A percentile compares a stretch with the other conserved stretches of the same genome.
Conservation (phyloP, 495 filamentous ascomycete species). For the Neurospora hispaniola region DNA sequence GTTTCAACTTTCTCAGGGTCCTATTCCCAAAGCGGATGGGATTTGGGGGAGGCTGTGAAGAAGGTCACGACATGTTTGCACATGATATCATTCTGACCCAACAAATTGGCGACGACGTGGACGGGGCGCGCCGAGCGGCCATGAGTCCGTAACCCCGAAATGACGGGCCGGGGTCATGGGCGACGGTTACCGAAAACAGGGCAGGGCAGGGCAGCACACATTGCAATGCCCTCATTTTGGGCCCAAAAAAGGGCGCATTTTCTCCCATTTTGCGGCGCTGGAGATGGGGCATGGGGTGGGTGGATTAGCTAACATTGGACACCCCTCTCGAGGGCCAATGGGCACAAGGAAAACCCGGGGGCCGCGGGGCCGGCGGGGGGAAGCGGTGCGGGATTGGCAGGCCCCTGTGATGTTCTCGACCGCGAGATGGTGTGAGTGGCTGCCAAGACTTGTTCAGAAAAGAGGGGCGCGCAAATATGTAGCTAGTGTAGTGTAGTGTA, state of each 20-base stretch:
- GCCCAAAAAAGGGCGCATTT: not conserved
- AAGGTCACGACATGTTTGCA: too few relatives aligned
- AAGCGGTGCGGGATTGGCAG: not conserved
- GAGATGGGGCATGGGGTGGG: not conserved
- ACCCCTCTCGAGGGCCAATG: not conserved
- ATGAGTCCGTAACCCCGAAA: not conserved
- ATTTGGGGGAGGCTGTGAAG: not conserved
- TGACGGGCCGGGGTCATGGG: not conserved
- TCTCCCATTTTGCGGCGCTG: not conserved
- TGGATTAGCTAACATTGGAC: not conserved
- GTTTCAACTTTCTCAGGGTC: not conserved
- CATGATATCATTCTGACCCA: not conserved
- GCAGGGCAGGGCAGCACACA: not conserved
- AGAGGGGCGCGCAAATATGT: not conserved
- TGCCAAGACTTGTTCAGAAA: not conserved
- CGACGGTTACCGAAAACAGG: not conserved
- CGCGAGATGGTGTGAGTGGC: not conserved
- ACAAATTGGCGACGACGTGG: not conserved
- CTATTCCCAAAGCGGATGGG: not conserved
- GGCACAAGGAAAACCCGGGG: not conserved
- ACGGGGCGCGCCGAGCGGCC: not conserved
- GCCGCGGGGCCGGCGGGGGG: too few relatives aligned
- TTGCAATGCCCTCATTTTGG: not conserved
- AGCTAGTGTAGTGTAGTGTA: too few relatives aligned
- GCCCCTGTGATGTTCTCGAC: not conserved